phyloP scores from a whole-genome alignment of 441 rosid genomes.

The Euphorbia celastroides region DNA sequence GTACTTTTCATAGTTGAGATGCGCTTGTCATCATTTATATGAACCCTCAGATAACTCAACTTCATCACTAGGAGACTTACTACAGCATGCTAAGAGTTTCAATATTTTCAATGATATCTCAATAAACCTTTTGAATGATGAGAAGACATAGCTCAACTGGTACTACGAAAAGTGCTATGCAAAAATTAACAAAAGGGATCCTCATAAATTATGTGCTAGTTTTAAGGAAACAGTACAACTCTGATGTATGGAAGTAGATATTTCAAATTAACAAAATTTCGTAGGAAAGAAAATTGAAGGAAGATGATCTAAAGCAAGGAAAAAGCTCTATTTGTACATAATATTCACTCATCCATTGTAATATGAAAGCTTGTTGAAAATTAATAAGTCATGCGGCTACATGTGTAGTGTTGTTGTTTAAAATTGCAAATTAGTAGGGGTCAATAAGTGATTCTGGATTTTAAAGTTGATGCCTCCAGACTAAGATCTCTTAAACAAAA shows the following conservation, averaged over 20 bases:
- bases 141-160: background rate
- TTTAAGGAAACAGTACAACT: background rate
- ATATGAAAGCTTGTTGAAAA: background rate
- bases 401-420: background rate
- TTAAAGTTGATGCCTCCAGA: background rate
- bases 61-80: background rate
- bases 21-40: background rate
- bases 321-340: background rate
- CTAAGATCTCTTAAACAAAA: background rate
- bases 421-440: background rate
- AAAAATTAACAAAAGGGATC: background rate
- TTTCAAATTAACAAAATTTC: background rate
- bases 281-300: background rate
- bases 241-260: background rate
- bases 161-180: background rate
- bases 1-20: background rate
- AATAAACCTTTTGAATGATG: background rate
- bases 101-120: constrained; percentile 4
- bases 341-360: background rate
- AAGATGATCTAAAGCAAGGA: background rate
- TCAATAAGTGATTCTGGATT: background rate
- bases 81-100: background rate
- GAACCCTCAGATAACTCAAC: background rate
- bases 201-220: background rate
- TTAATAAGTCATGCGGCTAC: background rate